These are phyloP conservation scores for Paecilomyces sp. DNA, from an alignment of 2,329 filamentous ascomycete species.

Conservation along the genomic window DNA sequence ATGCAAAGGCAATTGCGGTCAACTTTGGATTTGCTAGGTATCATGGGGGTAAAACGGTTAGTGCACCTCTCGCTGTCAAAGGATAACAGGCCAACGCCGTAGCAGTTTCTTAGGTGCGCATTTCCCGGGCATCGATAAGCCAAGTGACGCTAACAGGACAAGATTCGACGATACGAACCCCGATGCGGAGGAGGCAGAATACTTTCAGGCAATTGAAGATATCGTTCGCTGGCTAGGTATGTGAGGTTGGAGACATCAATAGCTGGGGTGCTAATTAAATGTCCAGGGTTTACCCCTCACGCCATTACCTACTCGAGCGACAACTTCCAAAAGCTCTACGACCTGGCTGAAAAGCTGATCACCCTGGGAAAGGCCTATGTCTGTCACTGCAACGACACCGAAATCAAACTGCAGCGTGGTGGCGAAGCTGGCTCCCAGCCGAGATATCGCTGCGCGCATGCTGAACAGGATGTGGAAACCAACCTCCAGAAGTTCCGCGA, in stretches of 20 bases:
- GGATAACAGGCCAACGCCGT: background rate
- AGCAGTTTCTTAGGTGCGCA: conserved; percentile 1
- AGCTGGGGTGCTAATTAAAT: background rate
- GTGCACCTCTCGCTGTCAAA: background rate
- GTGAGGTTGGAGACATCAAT: background rate
- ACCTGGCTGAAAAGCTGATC: conserved; percentile 80
- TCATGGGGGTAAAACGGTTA: conserved; percentile 55
- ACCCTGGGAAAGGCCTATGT: conserved; percentile 65
- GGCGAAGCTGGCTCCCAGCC: conserved; percentile 61
- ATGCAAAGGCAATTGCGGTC: conserved; percentile 90
- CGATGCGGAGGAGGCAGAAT: conserved; percentile 82
- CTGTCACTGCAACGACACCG: conserved; percentile 72
- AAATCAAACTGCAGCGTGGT: conserved; percentile 82
- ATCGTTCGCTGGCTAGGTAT: conserved; percentile 69
- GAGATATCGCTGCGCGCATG: conserved; percentile 71
- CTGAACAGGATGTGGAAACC: conserved; percentile 66
- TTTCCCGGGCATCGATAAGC: conserved; percentile 1
- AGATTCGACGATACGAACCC: conserved; percentile 90
- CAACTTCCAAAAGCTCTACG: conserved; percentile 81
- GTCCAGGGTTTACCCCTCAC: conserved; percentile 62
- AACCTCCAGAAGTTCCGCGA: conserved; percentile 57
- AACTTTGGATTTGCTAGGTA: conserved; percentile 92
- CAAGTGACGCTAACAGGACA: conserved; percentile 23
- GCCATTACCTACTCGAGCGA: conserved; percentile 83
- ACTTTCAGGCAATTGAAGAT: conserved; percentile 82